These are phyloP conservation scores for Vicia faba DNA, from an alignment of 306 rosid species.

Conservation along the genomic window DNA sequence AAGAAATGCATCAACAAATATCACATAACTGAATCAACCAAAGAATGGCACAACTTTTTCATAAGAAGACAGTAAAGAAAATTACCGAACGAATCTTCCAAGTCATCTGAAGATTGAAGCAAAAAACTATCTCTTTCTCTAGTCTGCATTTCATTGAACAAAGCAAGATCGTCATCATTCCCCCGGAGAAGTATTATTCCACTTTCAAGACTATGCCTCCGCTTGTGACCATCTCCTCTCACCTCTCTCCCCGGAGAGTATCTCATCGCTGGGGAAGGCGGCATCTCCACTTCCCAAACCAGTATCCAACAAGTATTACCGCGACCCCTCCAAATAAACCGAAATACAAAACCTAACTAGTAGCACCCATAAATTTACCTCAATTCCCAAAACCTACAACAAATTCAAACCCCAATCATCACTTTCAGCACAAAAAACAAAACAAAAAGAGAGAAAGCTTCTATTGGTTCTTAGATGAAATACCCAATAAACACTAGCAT, in stretches of 20 bases:
- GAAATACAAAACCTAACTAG: conserved; percentile 29
- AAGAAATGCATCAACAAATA: conserved; percentile 22
- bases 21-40: conserved; percentile 36
- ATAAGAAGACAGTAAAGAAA: conserved; percentile 33
- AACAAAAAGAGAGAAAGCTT: not conserved
- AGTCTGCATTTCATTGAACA: conserved; percentile 75
- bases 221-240: conserved; percentile 60
- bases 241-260: conserved; percentile 70
- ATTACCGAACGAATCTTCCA: conserved; percentile 75
- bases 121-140: conserved; percentile 70
- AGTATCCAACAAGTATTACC: conserved; percentile 33
- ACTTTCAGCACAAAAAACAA: conserved; percentile 15
- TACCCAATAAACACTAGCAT: conserved; percentile 16
- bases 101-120: conserved; percentile 75
- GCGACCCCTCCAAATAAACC: conserved; percentile 37
- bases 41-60: not conserved
- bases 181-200: conserved; percentile 61
- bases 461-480: conserved; percentile 31
- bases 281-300: conserved; percentile 56
- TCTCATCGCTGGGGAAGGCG: conserved; percentile 79
- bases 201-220: conserved; percentile 76
- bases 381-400: conserved; percentile 13
- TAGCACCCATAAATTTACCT: conserved; percentile 38
- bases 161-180: conserved; percentile 78
- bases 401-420: conserved; percentile 35